Percentiles rank a stretch among this genome's conserved stretches.
Evolutionary conservation across 1,284 basidiomycete species (phyloP).

Genomic region (Melanopsichium pennsylvanicum): DNA sequence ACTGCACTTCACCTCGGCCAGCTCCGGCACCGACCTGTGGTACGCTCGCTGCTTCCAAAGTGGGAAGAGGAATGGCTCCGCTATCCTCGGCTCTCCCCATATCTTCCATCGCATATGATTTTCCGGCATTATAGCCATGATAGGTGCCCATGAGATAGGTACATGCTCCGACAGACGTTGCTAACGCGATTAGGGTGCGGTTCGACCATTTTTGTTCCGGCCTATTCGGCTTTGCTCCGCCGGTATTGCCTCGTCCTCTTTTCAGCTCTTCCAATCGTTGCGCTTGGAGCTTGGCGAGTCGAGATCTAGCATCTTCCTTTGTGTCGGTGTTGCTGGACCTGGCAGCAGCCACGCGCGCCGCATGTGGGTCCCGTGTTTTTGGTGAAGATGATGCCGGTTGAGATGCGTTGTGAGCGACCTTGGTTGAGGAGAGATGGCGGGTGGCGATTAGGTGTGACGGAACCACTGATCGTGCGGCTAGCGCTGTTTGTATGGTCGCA

Average conservation of each 20-base stretch:
- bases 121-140: slow-evolving; percentile 39
- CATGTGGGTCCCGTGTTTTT: slow-evolving; percentile 8
- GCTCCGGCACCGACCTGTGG: neutral
- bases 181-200: slow-evolving; percentile 39
- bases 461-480: too few species aligned
- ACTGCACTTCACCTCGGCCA: neutral
- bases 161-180: slow-evolving; percentile 38
- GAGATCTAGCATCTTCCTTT: slow-evolving; percentile 6
- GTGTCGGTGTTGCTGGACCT: neutral
- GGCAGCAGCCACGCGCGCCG: slow-evolving; percentile 9
- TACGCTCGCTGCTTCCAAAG: neutral
- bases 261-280: slow-evolving; percentile 36
- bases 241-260: slow-evolving; percentile 1
- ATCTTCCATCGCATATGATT: slow-evolving; percentile 15
- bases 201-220: slow-evolving; percentile 46
- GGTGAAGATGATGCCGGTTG: slow-evolving; percentile 12
- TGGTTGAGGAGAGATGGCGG: neutral
- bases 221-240: slow-evolving; percentile 7
- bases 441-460: too few species aligned
- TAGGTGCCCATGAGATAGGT: slow-evolving; percentile 37
- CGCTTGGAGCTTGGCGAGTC: slow-evolving; percentile 26
- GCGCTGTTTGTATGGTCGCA: too few species aligned
- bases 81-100: neutral
- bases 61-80: neutral
- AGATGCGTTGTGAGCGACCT: slow-evolving; percentile 7